A percentile compares a stretch with the other conserved stretches of the same genome.
phyloP scores from a whole-genome alignment of 2,329 filamentous ascomycete species.

The Rosellinia necatrix region DNA sequence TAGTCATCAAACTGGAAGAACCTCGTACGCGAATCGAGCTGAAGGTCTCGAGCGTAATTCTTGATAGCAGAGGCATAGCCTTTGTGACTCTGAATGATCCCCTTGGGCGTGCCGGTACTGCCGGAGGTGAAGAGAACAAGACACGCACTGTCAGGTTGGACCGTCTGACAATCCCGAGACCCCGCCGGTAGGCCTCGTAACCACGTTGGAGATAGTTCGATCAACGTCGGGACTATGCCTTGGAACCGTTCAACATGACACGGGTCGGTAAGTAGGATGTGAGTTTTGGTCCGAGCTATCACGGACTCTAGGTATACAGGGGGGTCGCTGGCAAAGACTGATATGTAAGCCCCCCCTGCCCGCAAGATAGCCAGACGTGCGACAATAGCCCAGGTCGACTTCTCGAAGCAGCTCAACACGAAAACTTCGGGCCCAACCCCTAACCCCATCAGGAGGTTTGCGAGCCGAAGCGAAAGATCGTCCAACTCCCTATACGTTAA shows the following conservation, averaged over 20 bases:
- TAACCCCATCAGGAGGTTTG: slow-evolving; percentile 37
- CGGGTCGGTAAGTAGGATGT: slow-evolving; percentile 24
- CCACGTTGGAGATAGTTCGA: slow-evolving; percentile 16
- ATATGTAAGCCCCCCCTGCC: slow-evolving; percentile 43
- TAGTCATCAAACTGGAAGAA: slow-evolving; percentile 25
- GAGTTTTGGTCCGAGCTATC: slow-evolving; percentile 22
- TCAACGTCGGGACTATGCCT: slow-evolving; percentile 21
- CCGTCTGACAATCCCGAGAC: not conserved
- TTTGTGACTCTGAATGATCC: slow-evolving; percentile 27
- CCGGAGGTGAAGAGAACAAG: slow-evolving; percentile 31
- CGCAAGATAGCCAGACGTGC: slow-evolving; percentile 44
- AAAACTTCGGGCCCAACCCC: slow-evolving; percentile 41
- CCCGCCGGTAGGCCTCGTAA: slow-evolving; percentile 4
- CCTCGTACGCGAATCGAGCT: slow-evolving; percentile 20
- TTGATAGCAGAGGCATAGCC: slow-evolving; percentile 18
- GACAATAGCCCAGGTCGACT: slow-evolving; percentile 44
- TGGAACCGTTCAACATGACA: slow-evolving; percentile 15
- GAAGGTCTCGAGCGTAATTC: slow-evolving; percentile 23
- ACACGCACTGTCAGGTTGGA: slow-evolving; percentile 22
- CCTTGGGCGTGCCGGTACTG: slow-evolving; percentile 31
- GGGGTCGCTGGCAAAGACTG: slow-evolving; percentile 46
- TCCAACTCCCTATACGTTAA: slow-evolving; percentile 27
- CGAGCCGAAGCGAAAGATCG: slow-evolving; percentile 30
- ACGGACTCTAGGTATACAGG: slow-evolving; percentile 31
- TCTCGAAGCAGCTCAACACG: slow-evolving; percentile 43